Percentiles rank a stretch among this genome's conserved stretches.
Conservation (phyloP, 352 stramenopile species). For the Pythium sp. region DNA sequence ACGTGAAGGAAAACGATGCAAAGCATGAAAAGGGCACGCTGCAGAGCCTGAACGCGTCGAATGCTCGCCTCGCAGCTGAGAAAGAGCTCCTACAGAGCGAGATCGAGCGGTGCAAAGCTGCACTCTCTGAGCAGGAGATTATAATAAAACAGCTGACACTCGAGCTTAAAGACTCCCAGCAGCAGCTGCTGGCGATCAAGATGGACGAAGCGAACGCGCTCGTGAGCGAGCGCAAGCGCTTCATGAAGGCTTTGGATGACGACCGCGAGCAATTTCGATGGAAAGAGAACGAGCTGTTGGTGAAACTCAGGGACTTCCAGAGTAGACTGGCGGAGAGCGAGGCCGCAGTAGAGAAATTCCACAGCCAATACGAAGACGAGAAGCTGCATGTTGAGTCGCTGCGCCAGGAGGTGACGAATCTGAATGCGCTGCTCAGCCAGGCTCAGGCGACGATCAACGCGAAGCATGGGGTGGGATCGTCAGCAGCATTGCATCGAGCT, state of each 20-base stretch:
- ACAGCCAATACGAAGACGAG: conserved; percentile 77
- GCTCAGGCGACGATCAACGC: conserved; percentile 48
- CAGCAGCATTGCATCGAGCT: neutral
- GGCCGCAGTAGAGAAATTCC: conserved; percentile 49
- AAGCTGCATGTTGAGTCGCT: conserved; percentile 66
- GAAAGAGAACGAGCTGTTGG: conserved; percentile 59
- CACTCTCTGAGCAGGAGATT: conserved; percentile 21
- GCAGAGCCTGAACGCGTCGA: conserved; percentile 13
- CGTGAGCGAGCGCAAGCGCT: conserved; percentile 47
- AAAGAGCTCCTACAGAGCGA: conserved; percentile 22
- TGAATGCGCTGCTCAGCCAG: conserved; percentile 64
- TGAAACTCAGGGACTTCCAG: conserved; percentile 45
- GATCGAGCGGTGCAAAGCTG: conserved; percentile 20
- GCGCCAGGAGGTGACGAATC: conserved; percentile 58
- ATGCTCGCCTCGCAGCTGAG: conserved; percentile 26
- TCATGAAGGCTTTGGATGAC: conserved; percentile 48
- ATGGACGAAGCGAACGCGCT: conserved; percentile 51
- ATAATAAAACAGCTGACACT: conserved; percentile 25
- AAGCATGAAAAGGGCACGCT: conserved; percentile 15
- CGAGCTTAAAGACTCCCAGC: conserved; percentile 38
- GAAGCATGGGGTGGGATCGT: conserved; percentile 23
- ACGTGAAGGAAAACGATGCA: neutral
- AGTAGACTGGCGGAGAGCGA: conserved; percentile 52
- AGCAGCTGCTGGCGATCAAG: conserved; percentile 56
- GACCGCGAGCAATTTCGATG: conserved; percentile 48